phyloP scores from a whole-genome alignment of 345 rosid species.

The Lepidium sativum region DNA sequence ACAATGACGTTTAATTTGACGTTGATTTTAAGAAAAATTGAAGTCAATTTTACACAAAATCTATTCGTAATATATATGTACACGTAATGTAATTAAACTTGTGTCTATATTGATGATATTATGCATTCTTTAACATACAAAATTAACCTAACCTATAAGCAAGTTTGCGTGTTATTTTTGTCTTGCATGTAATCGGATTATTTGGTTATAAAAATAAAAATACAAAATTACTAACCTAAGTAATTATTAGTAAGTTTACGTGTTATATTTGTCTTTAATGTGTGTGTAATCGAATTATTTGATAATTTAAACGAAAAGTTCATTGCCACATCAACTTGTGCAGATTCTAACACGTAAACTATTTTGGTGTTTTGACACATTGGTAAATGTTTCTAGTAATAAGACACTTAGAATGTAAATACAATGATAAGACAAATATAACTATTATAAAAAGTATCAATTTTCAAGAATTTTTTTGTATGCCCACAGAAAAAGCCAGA shows the following conservation, averaged over 20 bases:
- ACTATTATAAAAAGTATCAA: neutral
- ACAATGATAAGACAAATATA: neutral
- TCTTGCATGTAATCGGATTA: no score
- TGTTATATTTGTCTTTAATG: neutral
- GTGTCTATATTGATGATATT: neutral
- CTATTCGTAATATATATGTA: neutral
- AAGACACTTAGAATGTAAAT: neutral
- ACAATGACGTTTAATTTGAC: conserved; percentile 16
- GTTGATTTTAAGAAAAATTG: conserved; percentile 18
- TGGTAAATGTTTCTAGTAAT: neutral
- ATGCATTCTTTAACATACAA: no score
- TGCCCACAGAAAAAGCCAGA: no score
- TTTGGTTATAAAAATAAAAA: no score
- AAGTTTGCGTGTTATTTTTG: no score
- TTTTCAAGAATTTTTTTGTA: neutral
- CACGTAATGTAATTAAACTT: neutral
- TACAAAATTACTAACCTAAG: neutral
- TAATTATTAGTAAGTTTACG: conserved; percentile 8
- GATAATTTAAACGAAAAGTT: neutral
- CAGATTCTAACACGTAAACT: neutral
- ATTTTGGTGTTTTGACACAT: neutral
- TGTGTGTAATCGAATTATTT: neutral
- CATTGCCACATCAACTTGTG: neutral
- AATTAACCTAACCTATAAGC: no score
- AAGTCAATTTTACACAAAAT: conserved; percentile 19